Base-by-base conservation (phyloP, 768 basidiomycete species). In the Paxillus ammoniavirescens region DNA sequence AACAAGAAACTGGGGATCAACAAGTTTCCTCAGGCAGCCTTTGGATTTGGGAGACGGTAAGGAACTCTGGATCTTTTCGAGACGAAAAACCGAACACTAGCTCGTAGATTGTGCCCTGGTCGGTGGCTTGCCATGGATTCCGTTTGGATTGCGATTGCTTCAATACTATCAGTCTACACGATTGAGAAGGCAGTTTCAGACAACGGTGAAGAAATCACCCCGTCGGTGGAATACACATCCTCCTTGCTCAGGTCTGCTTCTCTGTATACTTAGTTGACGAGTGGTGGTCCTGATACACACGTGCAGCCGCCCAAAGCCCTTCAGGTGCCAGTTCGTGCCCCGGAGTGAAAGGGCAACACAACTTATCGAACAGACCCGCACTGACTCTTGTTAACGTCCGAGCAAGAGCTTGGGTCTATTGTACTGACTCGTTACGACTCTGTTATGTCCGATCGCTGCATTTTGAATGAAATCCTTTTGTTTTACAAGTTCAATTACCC, bases 111-210 rank as follows among this genome's bases (percentile, higher is more conserved):
- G 43, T 81, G 79, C 59, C 78, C 78, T 4, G 77, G 79, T 9
- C 69, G 72, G 30, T 72, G 68, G 63, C 61, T 80, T 6, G 79
- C 76, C 28, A 66, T 72, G 42, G 75, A 75, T 58, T 71, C 73
- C 6, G 48, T 79, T 21, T 79, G 74, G 74, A 74, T 79, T 23
- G 63, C 72, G 7, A 63, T 77, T 8, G 73, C 75, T 17, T 74
- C 72, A 2, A 61, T 77, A 15, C 60, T 80, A 17, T 52, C 72
- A 2, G 69, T 73, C 4, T 79, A 72, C 60, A 60, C 66, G 21
- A 75, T 80, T 23, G 59, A 69, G 26, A 73, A 70, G 53, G 62
- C 73, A n/a, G 51, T 67, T 23, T 55, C 49, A 9, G 66, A 70
- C 15, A 63, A 71, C 12, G 75, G 76, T 6, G 52, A 55, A 23